Evolutionary conservation across 2,329 filamentous ascomycete species (phyloP).

Genomic region (Nothopassalora personata): DNA sequence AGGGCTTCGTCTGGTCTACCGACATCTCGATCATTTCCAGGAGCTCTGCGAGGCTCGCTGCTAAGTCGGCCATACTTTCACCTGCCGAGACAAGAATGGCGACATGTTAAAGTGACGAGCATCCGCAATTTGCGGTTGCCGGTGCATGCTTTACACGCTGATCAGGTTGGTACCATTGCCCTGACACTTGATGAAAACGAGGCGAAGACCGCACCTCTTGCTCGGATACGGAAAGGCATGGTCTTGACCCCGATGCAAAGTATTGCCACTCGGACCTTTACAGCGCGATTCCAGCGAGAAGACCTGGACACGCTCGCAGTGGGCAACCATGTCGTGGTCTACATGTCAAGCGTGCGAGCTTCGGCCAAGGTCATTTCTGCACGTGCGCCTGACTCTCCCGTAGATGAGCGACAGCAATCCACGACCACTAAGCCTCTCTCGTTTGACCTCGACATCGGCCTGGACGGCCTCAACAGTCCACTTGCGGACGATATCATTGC

Average conservation of each 20-base stretch:
- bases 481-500: slow-evolving; percentile 25
- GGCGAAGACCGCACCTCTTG: slow-evolving; percentile 27
- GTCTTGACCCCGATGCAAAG: slow-evolving; percentile 61
- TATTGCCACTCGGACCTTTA: slow-evolving; percentile 45
- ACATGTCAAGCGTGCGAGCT: slow-evolving; percentile 80
- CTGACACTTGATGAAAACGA: slow-evolving; percentile 51
- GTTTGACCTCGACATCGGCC: slow-evolving; percentile 21
- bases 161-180: slow-evolving; percentile 86
- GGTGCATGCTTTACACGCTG: slow-evolving; percentile 66
- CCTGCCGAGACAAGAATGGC: slow-evolving; percentile 60
- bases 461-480: slow-evolving; percentile 8
- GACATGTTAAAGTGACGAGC: slow-evolving; percentile 72
- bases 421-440: slow-evolving; percentile 26
- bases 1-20: slow-evolving; percentile 29
- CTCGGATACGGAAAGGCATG: slow-evolving; percentile 68
- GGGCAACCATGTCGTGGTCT: slow-evolving; percentile 71
- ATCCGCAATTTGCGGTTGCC: slow-evolving; percentile 83
- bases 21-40: slow-evolving; percentile 45
- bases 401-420: slow-evolving; percentile 28
- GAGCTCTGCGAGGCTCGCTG: slow-evolving; percentile 36
- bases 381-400: slow-evolving; percentile 28
- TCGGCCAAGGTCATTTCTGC: slow-evolving; percentile 63
- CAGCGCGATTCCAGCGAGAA: slow-evolving; percentile 62
- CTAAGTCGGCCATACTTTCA: slow-evolving; percentile 21
- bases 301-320: slow-evolving; percentile 59